Evolutionary conservation across 352 stramenopile genomes (phyloP).

Genomic region (Phytophthora megakarya): DNA sequence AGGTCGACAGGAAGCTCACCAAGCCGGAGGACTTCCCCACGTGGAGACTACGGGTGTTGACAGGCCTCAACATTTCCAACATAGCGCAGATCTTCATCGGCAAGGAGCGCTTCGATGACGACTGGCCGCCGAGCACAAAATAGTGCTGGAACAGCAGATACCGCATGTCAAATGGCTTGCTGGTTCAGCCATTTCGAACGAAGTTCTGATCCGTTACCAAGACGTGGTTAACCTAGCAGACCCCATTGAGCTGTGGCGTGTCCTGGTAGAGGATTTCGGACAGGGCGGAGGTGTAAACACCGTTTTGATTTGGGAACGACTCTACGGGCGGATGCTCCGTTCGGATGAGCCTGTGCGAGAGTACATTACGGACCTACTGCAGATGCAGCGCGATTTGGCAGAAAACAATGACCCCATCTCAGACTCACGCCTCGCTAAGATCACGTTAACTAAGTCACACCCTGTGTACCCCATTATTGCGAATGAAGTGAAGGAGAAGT

Average conservation of each 20-base stretch:
- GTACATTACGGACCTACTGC: constrained; percentile 1
- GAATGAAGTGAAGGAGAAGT: constrained; percentile 3
- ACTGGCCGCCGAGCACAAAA: no score
- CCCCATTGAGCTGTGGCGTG: neutral
- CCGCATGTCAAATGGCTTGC: neutral
- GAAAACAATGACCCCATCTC: constrained; percentile 3
- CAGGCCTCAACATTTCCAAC: no score
- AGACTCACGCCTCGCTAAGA: neutral
- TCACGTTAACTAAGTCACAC: constrained; percentile 6
- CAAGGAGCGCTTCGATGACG: no score
- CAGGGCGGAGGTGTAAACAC: neutral
- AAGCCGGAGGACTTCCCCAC: no score
- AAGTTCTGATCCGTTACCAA: neutral
- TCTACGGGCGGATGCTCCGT: neutral
- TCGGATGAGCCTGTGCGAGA: neutral
- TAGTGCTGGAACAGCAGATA: neutral
- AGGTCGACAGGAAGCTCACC: no score
- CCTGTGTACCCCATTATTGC: constrained; percentile 5
- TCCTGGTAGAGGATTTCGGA: neutral
- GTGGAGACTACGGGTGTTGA: no score
- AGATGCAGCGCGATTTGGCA: constrained; percentile 12
- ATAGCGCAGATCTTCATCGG: no score
- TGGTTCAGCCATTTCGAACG: neutral
- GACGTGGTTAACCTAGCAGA: no score
- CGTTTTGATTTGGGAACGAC: neutral